A percentile compares a stretch with the other conserved stretches of the same genome.
phyloP scores from a whole-genome alignment of 2,329 filamentous ascomycete genomes.

The Emergomyces orientalis region DNA sequence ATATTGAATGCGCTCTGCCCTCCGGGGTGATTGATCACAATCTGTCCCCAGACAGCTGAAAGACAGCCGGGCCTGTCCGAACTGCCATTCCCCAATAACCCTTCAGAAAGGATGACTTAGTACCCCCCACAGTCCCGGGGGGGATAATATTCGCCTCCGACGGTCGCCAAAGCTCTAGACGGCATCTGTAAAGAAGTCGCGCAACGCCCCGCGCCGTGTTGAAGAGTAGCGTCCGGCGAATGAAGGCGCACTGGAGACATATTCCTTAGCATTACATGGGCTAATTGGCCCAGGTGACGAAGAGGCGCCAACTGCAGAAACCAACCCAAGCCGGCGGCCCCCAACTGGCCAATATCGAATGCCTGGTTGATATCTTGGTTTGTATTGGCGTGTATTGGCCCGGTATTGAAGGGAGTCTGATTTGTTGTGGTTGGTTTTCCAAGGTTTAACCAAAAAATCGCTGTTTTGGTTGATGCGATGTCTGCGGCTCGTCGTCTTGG shows the following conservation, averaged over 20 bases:
- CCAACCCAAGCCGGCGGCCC: neutral
- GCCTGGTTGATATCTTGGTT: neutral
- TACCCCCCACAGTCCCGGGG: neutral
- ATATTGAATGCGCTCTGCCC: neutral
- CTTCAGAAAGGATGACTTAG: neutral
- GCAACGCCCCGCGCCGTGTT: too few species aligned
- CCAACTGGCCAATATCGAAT: neutral
- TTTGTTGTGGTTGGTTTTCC: neutral
- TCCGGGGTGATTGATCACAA: neutral
- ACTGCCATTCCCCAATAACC: too few species aligned
- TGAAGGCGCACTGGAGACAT: neutral
- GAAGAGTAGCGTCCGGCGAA: neutral
- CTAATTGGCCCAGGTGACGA: neutral
- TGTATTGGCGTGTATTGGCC: neutral
- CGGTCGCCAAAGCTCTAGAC: neutral
- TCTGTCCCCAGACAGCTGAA: neutral
- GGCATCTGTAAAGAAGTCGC: neutral
- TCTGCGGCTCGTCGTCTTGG: slow-evolving; percentile 1
- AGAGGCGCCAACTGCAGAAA: neutral
- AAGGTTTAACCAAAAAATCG: neutral
- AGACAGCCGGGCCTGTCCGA: neutral
- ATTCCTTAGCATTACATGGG: neutral
- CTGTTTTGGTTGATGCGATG: neutral
- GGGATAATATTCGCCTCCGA: neutral
- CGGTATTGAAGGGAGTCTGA: neutral